These are phyloP conservation scores for Breviolum minutum DNA, from an alignment of 73 alveolate species.

Conservation along the genomic window DNA sequence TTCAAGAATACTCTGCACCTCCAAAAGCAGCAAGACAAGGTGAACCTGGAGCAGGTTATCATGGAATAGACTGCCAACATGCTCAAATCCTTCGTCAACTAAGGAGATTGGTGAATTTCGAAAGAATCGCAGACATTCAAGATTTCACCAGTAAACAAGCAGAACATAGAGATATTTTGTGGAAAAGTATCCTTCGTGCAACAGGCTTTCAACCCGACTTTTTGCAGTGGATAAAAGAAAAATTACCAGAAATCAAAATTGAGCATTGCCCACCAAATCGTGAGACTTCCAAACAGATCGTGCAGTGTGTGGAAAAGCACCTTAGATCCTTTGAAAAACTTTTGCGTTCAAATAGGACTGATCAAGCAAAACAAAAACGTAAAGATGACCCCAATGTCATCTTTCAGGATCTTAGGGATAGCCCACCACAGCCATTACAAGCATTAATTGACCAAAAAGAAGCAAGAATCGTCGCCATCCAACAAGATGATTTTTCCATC, in stretches of 20 bases:
- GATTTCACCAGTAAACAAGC: neutral
- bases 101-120: neutral
- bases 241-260: neutral
- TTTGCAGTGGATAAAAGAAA: neutral
- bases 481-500: neutral
- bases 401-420: neutral
- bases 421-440: neutral
- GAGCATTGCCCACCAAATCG: neutral
- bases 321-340: neutral
- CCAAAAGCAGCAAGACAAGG: neutral
- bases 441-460: neutral
- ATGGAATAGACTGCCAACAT: neutral
- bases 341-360: neutral
- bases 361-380: neutral
- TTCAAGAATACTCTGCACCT: neutral
- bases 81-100: neutral
- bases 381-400: neutral
- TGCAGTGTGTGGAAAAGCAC: neutral
- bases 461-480: neutral
- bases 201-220: neutral
- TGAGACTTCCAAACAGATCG: too few species aligned
- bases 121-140: neutral
- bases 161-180: neutral
- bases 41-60: neutral
- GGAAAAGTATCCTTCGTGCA: neutral